Conservation (phyloP, 1,284 basidiomycete species). For the Cryptococcus maquisensis region DNA sequence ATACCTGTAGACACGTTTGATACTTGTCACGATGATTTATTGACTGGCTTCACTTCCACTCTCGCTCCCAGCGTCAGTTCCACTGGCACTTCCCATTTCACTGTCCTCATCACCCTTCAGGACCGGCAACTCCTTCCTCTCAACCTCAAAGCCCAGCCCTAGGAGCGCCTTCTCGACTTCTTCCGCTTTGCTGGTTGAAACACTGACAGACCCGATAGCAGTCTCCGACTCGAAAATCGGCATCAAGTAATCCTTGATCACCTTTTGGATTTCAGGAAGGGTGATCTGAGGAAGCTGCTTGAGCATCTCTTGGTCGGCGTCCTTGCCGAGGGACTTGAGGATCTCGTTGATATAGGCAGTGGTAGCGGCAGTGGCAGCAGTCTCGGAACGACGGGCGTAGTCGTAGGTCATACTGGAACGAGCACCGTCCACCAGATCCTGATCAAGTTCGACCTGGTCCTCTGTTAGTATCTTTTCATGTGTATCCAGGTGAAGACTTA, state of each 20-base stretch:
- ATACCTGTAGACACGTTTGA: too few species aligned
- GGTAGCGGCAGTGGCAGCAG: conserved; percentile 71
- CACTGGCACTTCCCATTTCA: conserved; percentile 16
- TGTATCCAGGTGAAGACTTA: conserved; percentile 50
- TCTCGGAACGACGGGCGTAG: conserved; percentile 76
- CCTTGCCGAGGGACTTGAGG: conserved; percentile 70
- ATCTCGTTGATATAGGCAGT: conserved; percentile 82
- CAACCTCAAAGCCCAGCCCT: conserved; percentile 71
- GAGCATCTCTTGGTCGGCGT: conserved; percentile 68
- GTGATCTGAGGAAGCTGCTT: conserved; percentile 66
- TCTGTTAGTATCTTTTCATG: neutral
- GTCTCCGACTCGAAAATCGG: conserved; percentile 77
- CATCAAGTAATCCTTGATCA: conserved; percentile 71
- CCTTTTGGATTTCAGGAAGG: conserved; percentile 66
- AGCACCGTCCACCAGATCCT: conserved; percentile 81
- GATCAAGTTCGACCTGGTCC: conserved; percentile 69
- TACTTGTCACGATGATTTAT: too few species aligned
- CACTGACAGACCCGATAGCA: conserved; percentile 76
- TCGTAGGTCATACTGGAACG: conserved; percentile 86
- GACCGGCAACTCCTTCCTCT: conserved; percentile 56
- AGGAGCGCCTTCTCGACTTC: conserved; percentile 65
- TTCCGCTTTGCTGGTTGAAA: conserved; percentile 72
- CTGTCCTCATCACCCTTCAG: conserved; percentile 25
- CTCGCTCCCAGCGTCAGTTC: conserved; percentile 6
- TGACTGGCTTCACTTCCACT: conserved; percentile 11